Evolutionary conservation across 176 grass and related monocot species (phyloP).

Genomic region (bread wheat (Triticum aestivum)): DNA sequence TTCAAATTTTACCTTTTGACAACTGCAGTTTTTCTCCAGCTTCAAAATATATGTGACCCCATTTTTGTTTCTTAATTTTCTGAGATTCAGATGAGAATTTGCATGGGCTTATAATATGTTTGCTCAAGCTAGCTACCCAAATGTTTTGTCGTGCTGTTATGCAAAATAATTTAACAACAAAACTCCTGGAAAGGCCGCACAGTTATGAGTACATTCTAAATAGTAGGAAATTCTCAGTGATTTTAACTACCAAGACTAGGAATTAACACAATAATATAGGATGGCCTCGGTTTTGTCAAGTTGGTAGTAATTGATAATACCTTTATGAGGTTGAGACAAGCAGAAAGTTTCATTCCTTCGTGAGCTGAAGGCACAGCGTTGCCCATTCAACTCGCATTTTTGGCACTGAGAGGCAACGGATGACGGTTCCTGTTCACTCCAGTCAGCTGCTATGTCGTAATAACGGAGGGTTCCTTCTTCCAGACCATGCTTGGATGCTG

Average conservation of each 20-base stretch:
- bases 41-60: not conserved
- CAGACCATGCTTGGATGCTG: not conserved
- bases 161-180: not conserved
- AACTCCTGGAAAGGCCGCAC: not conserved
- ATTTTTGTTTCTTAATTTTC: not conserved
- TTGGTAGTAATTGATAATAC: not conserved
- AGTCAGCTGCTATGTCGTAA: not conserved
- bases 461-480: not conserved
- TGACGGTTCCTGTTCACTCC: not conserved
- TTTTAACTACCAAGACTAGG: not conserved
- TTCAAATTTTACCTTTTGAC: not conserved
- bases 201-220: not conserved
- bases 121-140: not conserved
- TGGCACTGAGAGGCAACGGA: not conserved
- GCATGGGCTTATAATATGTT: not conserved
- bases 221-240: not conserved
- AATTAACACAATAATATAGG: not conserved
- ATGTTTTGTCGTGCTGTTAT: not conserved
- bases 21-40: no score
- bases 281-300: not conserved
- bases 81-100: not conserved
- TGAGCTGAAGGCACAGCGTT: slow-evolving; percentile 21
- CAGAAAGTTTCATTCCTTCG: slow-evolving; percentile 39
- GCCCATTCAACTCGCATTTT: not conserved
- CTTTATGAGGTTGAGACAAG: not conserved